Evolutionary conservation across 139 green algal species (phyloP), one percentile per base, ranked within the genome.

Genomic region (Picochlorum sp.): DNA sequence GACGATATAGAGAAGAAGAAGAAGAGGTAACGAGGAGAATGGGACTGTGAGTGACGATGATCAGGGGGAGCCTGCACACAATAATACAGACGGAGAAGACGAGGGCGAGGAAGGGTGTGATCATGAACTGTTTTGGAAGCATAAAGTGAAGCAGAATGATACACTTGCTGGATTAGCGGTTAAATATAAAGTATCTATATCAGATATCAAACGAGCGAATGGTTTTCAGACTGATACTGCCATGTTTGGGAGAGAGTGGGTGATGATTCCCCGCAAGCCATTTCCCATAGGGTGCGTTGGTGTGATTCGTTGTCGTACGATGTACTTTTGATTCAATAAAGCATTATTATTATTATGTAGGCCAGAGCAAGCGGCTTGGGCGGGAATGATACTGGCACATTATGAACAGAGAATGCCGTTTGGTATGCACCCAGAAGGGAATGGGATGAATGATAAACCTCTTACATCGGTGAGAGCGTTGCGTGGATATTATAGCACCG

Each of bases 131-230:
- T 41, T 41, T 41, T 41, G 34, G 34, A 41, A 41, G 34, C 15
- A 75, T 49, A 76, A 95, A 88, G 70, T 95, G 8, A 61, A 70
- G 9, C 94, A 92, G 62, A 30, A 81, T 23, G 88, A 95, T 65
- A 95, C 86, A 3, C 61, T 95, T 15, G 86, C 86, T 8, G 88
- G 88, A 1, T 61, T 95, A 6, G 88, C 88, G 1, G 73, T 95
- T 18, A 81, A 71, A 56, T 95, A 95, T 59, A 78, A 86, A 41
- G 77, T 92, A 13, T 80, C 84, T 65, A 86, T 94, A 55, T 81
- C 80, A 3, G 88, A 95, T 69, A 91, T 96, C 41, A 94, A 91
- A 72, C 69, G 86, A 2, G 68, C 77, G 2, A 96, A 96, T 65
- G 85, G 85, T 9, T 68, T 96, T 21, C 61, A 90, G 3, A 86